These are phyloP conservation scores for Fraxinus baroniana DNA, from an alignment of 305 asterid genomes.

Conservation along the genomic window DNA sequence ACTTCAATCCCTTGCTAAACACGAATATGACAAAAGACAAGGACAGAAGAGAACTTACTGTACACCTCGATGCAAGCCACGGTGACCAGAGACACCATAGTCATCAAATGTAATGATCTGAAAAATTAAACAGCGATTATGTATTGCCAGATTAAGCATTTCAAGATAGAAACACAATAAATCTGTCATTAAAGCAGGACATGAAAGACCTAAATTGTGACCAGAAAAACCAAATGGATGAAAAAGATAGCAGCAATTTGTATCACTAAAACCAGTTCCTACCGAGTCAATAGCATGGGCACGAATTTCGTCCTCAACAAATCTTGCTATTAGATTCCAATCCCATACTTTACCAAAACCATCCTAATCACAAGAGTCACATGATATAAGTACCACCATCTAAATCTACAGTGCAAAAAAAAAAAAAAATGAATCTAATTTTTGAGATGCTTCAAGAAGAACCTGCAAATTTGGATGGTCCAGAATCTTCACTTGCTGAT, in stretches of 20 bases:
- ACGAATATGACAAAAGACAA: background rate
- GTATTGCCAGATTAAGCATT: background rate
- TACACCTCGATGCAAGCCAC: constrained; percentile 77
- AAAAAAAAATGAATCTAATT: constrained; percentile 4
- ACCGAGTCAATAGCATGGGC: constrained; percentile 62
- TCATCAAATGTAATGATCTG: constrained; percentile 78
- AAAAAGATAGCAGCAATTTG: background rate
- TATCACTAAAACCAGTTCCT: constrained; percentile 25
- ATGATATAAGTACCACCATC: constrained; percentile 20
- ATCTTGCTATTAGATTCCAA: constrained; percentile 48
- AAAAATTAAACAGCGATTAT: background rate
- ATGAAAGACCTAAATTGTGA: constrained; percentile 12
- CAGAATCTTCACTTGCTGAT: constrained; percentile 65
- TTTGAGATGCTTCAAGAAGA: constrained; percentile 19
- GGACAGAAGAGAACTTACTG: constrained; percentile 43
- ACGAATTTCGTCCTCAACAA: constrained; percentile 52
- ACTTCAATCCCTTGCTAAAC: background rate
- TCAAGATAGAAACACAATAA: background rate
- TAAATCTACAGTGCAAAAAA: constrained; percentile 8
- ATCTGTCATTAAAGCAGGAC: constrained; percentile 3
- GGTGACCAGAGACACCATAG: constrained; percentile 86
- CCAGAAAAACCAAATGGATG: constrained; percentile 1
- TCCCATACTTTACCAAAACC: constrained; percentile 81
- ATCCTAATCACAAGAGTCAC: constrained; percentile 52
- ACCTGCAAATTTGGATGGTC: constrained; percentile 90